These are phyloP conservation scores for Chaetoceros muelleri DNA, from an alignment of 108 stramenopile genomes.

Conservation along the genomic window DNA sequence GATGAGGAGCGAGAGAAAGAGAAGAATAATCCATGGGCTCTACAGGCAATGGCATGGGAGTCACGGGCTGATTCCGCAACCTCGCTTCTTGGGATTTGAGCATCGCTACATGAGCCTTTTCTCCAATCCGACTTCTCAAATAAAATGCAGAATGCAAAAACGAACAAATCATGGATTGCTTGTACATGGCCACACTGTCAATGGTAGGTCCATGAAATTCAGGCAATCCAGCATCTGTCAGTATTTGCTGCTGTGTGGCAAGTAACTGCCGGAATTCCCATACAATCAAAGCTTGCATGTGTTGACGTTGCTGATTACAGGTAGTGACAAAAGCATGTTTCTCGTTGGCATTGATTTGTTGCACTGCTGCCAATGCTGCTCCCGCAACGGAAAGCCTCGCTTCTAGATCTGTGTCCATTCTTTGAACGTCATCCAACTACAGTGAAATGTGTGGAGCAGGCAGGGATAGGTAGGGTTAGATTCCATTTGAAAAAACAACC, in stretches of 20 bases:
- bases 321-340: slow-evolving; percentile 37
- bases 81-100: slow-evolving; percentile 51
- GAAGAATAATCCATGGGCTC: too few relatives aligned
- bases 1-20: too few relatives aligned
- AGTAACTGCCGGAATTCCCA: slow-evolving; percentile 76
- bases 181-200: slow-evolving; percentile 36
- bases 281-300: slow-evolving; percentile 30
- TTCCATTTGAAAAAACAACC: neutral
- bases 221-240: slow-evolving; percentile 55
- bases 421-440: slow-evolving; percentile 11
- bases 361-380: slow-evolving; percentile 41
- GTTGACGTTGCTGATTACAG: slow-evolving; percentile 44
- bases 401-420: slow-evolving; percentile 37
- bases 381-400: slow-evolving; percentile 63
- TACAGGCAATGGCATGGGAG: neutral
- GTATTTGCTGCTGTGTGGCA: slow-evolving; percentile 51
- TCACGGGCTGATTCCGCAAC: slow-evolving; percentile 21
- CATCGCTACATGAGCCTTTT: slow-evolving; percentile 52
- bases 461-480: slow-evolving; percentile 1
- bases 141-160: slow-evolving; percentile 82
- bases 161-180: slow-evolving; percentile 63
- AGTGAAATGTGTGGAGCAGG: neutral
- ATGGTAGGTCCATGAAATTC: slow-evolving; percentile 74
- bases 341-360: slow-evolving; percentile 56
- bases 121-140: slow-evolving; percentile 55